These are phyloP conservation scores for Penicillium atrosanguineum DNA, from an alignment of 495 filamentous ascomycete genomes.

Conservation along the genomic window DNA sequence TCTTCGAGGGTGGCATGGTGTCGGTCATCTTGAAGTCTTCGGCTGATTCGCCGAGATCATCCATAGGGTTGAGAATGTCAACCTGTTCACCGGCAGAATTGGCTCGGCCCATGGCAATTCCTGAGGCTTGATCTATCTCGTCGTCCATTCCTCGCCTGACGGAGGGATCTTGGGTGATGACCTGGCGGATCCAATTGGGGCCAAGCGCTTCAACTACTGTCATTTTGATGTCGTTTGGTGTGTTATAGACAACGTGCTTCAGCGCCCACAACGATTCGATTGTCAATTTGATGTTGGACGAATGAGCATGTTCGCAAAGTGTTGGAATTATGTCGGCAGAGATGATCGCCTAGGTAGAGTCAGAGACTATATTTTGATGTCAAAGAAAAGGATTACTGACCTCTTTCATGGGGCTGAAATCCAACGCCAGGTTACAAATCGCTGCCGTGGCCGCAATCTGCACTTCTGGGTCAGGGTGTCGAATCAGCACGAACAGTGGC, in stretches of 20 bases:
- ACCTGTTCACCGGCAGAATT: constrained; percentile 66
- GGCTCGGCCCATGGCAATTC: constrained; percentile 56
- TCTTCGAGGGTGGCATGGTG: constrained; percentile 39
- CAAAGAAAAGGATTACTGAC: constrained; percentile 44
- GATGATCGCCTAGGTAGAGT: constrained; percentile 59
- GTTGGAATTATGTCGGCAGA: constrained; percentile 72
- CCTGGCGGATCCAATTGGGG: constrained; percentile 72
- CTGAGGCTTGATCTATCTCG: constrained; percentile 33
- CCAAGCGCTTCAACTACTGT: constrained; percentile 72
- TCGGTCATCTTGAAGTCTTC: constrained; percentile 67
- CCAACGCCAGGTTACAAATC: constrained; percentile 77
- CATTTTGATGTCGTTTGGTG: constrained; percentile 67
- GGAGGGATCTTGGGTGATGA: constrained; percentile 57
- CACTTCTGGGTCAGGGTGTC: constrained; percentile 73
- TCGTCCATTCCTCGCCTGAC: constrained; percentile 36
- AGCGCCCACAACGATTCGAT: constrained; percentile 88
- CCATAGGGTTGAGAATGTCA: constrained; percentile 60
- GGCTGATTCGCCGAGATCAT: constrained; percentile 54
- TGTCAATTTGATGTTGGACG: constrained; percentile 65
- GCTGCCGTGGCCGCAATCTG: constrained; percentile 80
- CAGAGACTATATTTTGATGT: constrained; percentile 7
- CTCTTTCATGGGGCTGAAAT: constrained; percentile 87
- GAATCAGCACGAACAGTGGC: constrained; percentile 75
- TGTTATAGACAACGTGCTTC: constrained; percentile 76
- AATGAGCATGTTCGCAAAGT: constrained; percentile 82